These are phyloP conservation scores for Colletotrichum horii DNA, from an alignment of 2,329 filamentous ascomycete genomes.

Conservation along the genomic window DNA sequence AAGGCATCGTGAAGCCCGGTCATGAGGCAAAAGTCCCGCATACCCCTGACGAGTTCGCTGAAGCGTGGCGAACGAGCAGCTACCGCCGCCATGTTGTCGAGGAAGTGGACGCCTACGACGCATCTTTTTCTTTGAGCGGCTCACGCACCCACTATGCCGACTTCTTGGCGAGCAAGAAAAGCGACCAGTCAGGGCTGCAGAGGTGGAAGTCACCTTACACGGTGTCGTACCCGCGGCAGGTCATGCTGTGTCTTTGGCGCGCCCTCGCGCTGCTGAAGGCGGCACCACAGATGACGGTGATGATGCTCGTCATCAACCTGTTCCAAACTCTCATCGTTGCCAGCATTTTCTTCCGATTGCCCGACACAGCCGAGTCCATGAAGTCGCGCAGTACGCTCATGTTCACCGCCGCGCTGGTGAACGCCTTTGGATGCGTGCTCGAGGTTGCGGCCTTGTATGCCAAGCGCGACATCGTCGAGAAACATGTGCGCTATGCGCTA, in stretches of 20 bases:
- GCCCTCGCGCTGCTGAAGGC: conserved; percentile 19
- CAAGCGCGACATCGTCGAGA: conserved; percentile 33
- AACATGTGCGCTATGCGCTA: conserved; percentile 36
- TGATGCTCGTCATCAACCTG: conserved; percentile 38
- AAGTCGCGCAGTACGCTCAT: conserved; percentile 44
- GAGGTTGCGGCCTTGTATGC: conserved; percentile 35
- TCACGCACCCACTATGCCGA: conserved; percentile 5
- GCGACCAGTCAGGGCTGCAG: conserved; percentile 6
- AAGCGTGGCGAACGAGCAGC: conserved; percentile 33
- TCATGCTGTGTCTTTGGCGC: conserved; percentile 25
- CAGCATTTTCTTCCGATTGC: conserved; percentile 70
- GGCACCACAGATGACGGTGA: conserved; percentile 24
- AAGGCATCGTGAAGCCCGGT: conserved; percentile 37
- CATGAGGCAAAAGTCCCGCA: conserved; percentile 37
- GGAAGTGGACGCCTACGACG: conserved; percentile 1
- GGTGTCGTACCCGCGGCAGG: conserved; percentile 25
- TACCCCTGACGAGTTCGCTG: conserved; percentile 43
- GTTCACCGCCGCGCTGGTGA: conserved; percentile 43
- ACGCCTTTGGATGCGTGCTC: conserved; percentile 46
- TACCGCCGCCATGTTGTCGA: not conserved
- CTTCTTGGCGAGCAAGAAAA: conserved; percentile 3
- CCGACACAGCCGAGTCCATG: conserved; percentile 59
- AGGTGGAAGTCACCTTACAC: conserved; percentile 24
- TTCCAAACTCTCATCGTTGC: conserved; percentile 69
- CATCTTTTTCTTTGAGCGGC: not conserved